These are phyloP conservation scores for Skeletonema tropicum DNA, from an alignment of 108 stramenopile species.

Conservation along the genomic window DNA sequence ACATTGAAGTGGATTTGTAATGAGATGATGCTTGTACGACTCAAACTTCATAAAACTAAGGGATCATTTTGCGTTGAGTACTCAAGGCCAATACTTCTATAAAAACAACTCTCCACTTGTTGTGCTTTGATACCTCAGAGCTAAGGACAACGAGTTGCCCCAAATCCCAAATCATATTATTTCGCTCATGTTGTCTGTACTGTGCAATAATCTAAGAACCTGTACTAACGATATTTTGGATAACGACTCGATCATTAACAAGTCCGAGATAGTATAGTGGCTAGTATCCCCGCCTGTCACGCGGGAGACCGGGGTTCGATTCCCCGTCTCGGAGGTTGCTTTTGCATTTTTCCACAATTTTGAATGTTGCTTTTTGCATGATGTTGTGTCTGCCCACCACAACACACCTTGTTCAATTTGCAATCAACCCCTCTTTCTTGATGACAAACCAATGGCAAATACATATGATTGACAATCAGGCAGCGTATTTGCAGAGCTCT, in stretches of 20 bases:
- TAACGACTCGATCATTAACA: neutral
- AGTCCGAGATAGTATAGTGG: slow-evolving; percentile 95
- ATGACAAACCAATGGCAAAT: no score
- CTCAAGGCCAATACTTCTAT: neutral
- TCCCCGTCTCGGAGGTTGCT: slow-evolving; percentile 81
- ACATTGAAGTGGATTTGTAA: slow-evolving; percentile 23
- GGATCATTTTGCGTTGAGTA: neutral
- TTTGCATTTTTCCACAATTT: neutral
- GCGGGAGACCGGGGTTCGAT: slow-evolving; percentile 97
- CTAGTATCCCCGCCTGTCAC: slow-evolving; percentile 99
- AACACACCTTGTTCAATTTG: no score
- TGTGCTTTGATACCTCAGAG: neutral
- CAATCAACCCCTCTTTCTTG: no score
- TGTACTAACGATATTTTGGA: no score
- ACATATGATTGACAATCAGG: no score
- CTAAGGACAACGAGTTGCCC: no score
- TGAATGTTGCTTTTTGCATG: neutral
- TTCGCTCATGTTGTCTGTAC: no score
- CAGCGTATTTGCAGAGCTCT: no score
- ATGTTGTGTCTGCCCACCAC: no score
- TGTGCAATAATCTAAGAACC: no score
- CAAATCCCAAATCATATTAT: no score
- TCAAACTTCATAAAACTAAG: slow-evolving; percentile 5
- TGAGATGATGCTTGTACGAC: neutral
- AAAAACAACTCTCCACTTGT: neutral